A percentile compares a stretch with the other conserved stretches of the same genome.
Evolutionary conservation across 345 rosid species (phyloP).

Genomic region (Tarenaya hassleriana): DNA sequence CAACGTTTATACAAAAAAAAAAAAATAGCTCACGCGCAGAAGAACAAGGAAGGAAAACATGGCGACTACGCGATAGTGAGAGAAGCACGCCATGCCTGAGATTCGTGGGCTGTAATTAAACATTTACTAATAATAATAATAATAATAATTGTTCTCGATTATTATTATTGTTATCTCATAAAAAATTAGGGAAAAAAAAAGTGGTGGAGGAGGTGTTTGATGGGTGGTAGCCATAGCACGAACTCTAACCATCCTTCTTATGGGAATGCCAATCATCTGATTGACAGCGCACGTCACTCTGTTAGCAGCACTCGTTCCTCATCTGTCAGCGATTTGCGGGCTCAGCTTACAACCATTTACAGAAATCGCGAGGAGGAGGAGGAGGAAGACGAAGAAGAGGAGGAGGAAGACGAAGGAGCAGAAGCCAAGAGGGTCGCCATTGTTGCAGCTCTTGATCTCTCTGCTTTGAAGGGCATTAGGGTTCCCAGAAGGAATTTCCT

Average conservation of each 20-base stretch:
- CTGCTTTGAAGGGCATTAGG: conserved; percentile 42
- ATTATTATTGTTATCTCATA: conserved; percentile 1
- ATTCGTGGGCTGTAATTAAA: conserved; percentile 16
- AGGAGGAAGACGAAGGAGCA: conserved; percentile 11
- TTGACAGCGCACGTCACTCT: conserved; percentile 24
- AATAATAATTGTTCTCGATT: conserved; percentile 16
- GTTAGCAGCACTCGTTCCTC: conserved; percentile 19
- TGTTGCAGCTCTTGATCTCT: conserved; percentile 46
- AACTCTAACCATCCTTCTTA: conserved; percentile 20
- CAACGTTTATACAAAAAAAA: no score
- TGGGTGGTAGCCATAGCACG: conserved; percentile 32
- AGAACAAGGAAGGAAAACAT: background rate
- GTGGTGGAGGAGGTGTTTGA: conserved; percentile 35
- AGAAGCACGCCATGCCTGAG: conserved; percentile 30
- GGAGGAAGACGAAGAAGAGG: conserved; percentile 23
- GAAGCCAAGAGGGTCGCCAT: conserved; percentile 19
- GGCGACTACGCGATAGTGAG: conserved; percentile 18
- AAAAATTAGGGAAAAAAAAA: background rate
- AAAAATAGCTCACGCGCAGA: no score
- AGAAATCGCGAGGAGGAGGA: conserved; percentile 23
- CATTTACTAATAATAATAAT: conserved; percentile 21
- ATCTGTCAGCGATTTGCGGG: conserved; percentile 23
- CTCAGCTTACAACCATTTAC: conserved; percentile 32
- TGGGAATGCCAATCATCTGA: conserved; percentile 21
- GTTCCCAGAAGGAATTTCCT: conserved; percentile 49